A percentile compares a stretch with the other conserved stretches of the same genome.
Conservation (phyloP, 768 basidiomycete species). For the Mycena rebaudengoi region DNA sequence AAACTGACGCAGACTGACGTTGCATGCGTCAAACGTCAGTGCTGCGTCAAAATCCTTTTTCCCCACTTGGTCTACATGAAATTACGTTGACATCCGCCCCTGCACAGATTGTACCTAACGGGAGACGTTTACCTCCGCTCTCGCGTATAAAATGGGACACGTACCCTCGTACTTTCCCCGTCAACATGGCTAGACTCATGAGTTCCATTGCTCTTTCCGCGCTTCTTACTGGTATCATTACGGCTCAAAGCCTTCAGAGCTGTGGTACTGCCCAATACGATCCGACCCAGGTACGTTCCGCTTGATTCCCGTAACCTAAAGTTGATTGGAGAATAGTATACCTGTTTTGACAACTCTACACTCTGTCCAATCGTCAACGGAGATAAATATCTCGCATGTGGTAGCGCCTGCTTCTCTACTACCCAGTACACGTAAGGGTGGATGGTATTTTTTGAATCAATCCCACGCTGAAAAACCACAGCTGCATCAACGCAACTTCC, state of each 20-base stretch:
- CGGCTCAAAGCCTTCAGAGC: not conserved
- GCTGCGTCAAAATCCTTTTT: too few species aligned
- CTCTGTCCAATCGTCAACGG: not conserved
- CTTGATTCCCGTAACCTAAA: not conserved
- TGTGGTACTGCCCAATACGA: not conserved
- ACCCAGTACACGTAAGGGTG: too few species aligned
- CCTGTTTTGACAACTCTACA: not conserved
- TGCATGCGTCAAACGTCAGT: too few species aligned
- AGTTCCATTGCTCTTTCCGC: not conserved
- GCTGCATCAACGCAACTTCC: constrained; percentile 9
- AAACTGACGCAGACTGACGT: too few species aligned
- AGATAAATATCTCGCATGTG: not conserved
- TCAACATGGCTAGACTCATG: constrained; percentile 4
- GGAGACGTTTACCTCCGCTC: too few species aligned
- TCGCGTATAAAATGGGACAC: constrained; percentile 6
- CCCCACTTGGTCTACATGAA: too few species aligned
- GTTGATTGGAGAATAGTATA: not conserved
- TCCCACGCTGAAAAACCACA: not conserved
- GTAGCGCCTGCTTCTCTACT: not conserved
- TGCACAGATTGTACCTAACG: too few species aligned
- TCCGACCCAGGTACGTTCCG: not conserved
- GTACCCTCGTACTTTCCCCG: not conserved
- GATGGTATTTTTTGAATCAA: not conserved
- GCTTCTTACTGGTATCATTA: not conserved
- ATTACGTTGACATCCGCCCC: too few species aligned